Evolutionary conservation across 768 basidiomycete genomes (phyloP), one percentile per base, ranked within the genome.

Genomic region (Panaeolus papilionaceus): DNA sequence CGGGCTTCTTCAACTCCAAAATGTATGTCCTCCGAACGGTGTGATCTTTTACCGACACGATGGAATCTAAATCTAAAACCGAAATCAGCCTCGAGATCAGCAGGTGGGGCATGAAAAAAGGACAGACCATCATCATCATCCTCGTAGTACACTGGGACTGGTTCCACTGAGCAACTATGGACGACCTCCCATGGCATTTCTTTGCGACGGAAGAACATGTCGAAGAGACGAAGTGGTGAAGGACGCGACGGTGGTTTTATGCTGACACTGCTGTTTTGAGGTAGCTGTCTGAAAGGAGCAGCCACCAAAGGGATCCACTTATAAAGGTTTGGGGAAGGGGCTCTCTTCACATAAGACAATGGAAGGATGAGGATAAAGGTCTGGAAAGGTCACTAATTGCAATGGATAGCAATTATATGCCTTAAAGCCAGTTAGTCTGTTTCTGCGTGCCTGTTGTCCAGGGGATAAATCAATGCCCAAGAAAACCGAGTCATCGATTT

Each of bases 141-240:
- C 64, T 87, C 9, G 69, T 87, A 84, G 76, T 87, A 91, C 76
- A 85, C 86, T 18, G 85, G 81, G 14, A 93, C 85, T 28, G 92
- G 88, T 58, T 88, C 85, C 62, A 94, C 86, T 38, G 81, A 77
- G 72, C 85, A 86, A 73, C 83, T 87, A 67, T 88, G 88, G 37
- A 93, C 89, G 47, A 93, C 92, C 79, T 94, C 92, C 92, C 92
- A 94, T 42, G 91, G 86, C 9, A 79, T 79, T 73, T 90, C 86
- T 69, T 82, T 86, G 68, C 87, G 83, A 68, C 86, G 84, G 71
- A 90, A 85, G 71, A 84, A 80, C 71, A 84, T 77, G 75, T 76
- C 78, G 67, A 40, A 63, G 62, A 69, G 58, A 45, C 49, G 26
- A 23, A 33, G 54, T 12, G 26, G 10, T 28, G 54, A 58, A n/a